Percentiles rank a stretch among this genome's conserved stretches.
phyloP scores from a whole-genome alignment of 208 protist species.

The Crithidia fasciculata region DNA sequence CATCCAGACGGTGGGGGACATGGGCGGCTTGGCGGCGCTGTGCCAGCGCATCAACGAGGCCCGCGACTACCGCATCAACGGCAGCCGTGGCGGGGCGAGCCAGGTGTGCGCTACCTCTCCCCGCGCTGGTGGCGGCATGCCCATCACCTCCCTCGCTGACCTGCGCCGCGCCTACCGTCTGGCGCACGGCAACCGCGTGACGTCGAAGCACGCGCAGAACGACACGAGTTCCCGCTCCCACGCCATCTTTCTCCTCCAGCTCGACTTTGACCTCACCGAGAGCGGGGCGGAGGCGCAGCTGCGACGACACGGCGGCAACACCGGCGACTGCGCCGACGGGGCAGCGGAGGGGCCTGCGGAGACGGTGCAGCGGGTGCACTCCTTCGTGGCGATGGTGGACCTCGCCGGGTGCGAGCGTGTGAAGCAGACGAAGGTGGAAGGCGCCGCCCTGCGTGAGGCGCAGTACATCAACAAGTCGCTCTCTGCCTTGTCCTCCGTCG shows the following conservation, averaged over 20 bases:
- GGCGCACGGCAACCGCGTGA: slow-evolving; percentile 80
- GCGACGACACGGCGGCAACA: background rate
- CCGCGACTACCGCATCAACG: slow-evolving; percentile 30
- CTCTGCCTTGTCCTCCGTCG: slow-evolving; percentile 83
- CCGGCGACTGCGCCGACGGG: background rate
- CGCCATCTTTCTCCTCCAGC: slow-evolving; percentile 86
- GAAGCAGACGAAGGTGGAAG: slow-evolving; percentile 90
- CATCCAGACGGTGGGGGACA: slow-evolving; percentile 66
- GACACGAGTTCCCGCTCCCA: slow-evolving; percentile 87
- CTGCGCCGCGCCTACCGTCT: slow-evolving; percentile 68
- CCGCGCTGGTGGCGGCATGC: slow-evolving; percentile 60
- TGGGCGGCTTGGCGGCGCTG: slow-evolving; percentile 68
- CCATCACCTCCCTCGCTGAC: slow-evolving; percentile 66
- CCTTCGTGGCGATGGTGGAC: slow-evolving; percentile 95
- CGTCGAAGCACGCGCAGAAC: slow-evolving; percentile 66
- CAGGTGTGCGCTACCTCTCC: slow-evolving; percentile 2
- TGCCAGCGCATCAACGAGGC: slow-evolving; percentile 71
- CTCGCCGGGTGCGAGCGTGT: slow-evolving; percentile 97
- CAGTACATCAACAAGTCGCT: slow-evolving; percentile 94
- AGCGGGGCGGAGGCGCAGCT: background rate
- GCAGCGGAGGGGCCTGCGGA: slow-evolving; percentile 7
- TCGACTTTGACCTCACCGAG: slow-evolving; percentile 69
- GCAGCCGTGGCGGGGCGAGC: slow-evolving; percentile 20
- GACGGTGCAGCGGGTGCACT: slow-evolving; percentile 46
- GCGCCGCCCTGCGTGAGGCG: slow-evolving; percentile 77